Conservation (phyloP, 495 filamentous ascomycete genomes). For the Penicillium desertorum region DNA sequence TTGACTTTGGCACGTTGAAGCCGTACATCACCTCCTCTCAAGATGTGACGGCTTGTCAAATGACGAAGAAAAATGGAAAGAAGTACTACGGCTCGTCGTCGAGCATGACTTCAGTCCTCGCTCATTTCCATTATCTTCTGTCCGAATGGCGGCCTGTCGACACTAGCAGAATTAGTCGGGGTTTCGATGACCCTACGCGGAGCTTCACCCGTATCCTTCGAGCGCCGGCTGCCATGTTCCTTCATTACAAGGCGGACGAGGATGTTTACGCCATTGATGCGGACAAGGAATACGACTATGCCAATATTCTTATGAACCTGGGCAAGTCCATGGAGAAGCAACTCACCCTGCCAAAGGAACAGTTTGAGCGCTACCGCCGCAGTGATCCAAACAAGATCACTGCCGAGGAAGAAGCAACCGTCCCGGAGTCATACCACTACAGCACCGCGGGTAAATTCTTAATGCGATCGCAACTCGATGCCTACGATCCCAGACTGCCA, state of each 20-base stretch:
- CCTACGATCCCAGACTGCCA: conserved; percentile 79
- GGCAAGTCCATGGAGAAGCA: conserved; percentile 96
- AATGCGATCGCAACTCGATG: conserved; percentile 95
- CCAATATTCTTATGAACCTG: conserved; percentile 83
- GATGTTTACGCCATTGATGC: conserved; percentile 95
- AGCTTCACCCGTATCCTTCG: conserved; percentile 70
- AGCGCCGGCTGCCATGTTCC: conserved; percentile 75
- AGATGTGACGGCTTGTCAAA: conserved; percentile 63
- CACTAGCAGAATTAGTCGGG: conserved; percentile 58
- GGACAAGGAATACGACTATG: conserved; percentile 86
- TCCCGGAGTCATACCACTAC: conserved; percentile 81
- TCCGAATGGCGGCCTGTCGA: conserved; percentile 79
- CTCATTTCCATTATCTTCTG: conserved; percentile 91
- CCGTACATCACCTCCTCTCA: conserved; percentile 86
- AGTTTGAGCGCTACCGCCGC: conserved; percentile 81
- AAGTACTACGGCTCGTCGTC: conserved; percentile 95
- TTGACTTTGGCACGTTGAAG: conserved; percentile 84
- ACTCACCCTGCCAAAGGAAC: conserved; percentile 74
- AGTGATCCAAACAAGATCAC: conserved; percentile 60
- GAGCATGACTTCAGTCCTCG: conserved; percentile 84
- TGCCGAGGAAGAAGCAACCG: conserved; percentile 61
- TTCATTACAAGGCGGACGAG: conserved; percentile 80
- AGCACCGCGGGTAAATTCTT: conserved; percentile 85
- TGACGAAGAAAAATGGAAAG: conserved; percentile 65
- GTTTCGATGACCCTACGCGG: conserved; percentile 57